Evolutionary conservation across 192 early-diverging fungal species (phyloP).

Genomic region (Coemansia javaensis): DNA sequence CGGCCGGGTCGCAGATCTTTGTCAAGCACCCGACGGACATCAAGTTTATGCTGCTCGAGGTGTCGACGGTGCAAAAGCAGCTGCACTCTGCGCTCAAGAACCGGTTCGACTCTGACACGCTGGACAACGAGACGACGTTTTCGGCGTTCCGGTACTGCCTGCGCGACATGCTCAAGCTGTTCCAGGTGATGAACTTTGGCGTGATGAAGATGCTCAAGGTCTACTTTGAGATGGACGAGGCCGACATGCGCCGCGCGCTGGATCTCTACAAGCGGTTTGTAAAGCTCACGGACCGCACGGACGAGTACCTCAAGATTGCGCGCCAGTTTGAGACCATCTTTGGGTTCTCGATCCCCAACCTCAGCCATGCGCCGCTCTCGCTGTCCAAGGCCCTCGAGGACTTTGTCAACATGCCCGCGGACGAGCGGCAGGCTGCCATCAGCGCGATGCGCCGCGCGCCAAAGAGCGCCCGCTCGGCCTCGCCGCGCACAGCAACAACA

Average conservation of each 20-base stretch:
- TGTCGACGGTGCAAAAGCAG: constrained; percentile 48
- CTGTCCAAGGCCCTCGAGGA: constrained; percentile 49
- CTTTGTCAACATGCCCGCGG: constrained; percentile 45
- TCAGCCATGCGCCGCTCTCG: constrained; percentile 52
- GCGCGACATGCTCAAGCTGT: constrained; percentile 53
- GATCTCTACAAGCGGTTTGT: constrained; percentile 55
- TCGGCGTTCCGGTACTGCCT: constrained; percentile 49
- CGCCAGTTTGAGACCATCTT: constrained; percentile 47
- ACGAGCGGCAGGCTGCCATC: constrained; percentile 21
- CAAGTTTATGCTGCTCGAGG: constrained; percentile 48
- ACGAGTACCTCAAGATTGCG: constrained; percentile 48
- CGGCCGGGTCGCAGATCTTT: constrained; percentile 43
- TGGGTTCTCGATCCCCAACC: constrained; percentile 47
- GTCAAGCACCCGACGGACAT: constrained; percentile 30
- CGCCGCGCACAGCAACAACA: no score
- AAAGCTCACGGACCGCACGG: constrained; percentile 49
- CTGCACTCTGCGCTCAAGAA: constrained; percentile 52
- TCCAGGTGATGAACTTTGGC: constrained; percentile 55
- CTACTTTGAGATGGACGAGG: constrained; percentile 50
- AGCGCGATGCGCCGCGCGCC: constrained; percentile 22
- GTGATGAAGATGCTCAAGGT: constrained; percentile 57
- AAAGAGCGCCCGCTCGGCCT: no score
- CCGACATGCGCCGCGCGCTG: constrained; percentile 49
- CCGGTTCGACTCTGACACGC: constrained; percentile 45
- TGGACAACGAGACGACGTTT: constrained; percentile 53